Evolutionary conservation across 2,329 filamentous ascomycete species (phyloP).

Genomic region (Colletotrichum noveboracense): DNA sequence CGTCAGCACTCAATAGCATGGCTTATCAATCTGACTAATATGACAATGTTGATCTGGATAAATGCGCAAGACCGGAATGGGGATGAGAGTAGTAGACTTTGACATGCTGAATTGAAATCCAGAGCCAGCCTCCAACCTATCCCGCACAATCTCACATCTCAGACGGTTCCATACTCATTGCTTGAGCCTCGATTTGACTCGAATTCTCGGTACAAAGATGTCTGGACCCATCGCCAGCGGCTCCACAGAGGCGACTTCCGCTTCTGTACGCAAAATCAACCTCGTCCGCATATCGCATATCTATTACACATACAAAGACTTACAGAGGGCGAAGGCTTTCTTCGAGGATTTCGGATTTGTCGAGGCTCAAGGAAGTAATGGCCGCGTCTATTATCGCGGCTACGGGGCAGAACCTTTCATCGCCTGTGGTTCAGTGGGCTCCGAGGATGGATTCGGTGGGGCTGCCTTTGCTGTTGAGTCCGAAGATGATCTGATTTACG

Average conservation of each 20-base stretch:
- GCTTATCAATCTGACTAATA: neutral
- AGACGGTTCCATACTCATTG: neutral
- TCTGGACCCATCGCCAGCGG: neutral
- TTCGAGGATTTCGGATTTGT: conserved; percentile 54
- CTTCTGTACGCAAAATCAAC: conserved; percentile 29
- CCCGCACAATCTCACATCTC: neutral
- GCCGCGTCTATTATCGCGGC: conserved; percentile 63
- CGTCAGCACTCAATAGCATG: neutral
- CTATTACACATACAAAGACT: conserved; percentile 52
- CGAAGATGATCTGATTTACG: conserved; percentile 58
- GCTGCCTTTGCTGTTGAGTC: conserved; percentile 63
- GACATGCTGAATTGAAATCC: neutral
- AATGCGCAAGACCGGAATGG: neutral
- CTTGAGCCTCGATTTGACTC: neutral
- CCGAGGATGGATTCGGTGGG: conserved; percentile 58
- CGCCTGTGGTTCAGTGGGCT: conserved; percentile 55
- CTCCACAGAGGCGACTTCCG: neutral
- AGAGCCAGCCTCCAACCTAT: neutral
- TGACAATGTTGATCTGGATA: neutral
- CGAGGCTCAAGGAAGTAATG: conserved; percentile 39
- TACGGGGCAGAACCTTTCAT: conserved; percentile 67
- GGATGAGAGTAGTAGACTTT: neutral
- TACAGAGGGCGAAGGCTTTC: conserved; percentile 46
- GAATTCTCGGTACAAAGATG: neutral
- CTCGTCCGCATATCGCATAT: conserved; percentile 48